These are phyloP conservation scores for Erysimum cheiranthoides DNA, from an alignment of 345 rosid species.

Conservation along the genomic window DNA sequence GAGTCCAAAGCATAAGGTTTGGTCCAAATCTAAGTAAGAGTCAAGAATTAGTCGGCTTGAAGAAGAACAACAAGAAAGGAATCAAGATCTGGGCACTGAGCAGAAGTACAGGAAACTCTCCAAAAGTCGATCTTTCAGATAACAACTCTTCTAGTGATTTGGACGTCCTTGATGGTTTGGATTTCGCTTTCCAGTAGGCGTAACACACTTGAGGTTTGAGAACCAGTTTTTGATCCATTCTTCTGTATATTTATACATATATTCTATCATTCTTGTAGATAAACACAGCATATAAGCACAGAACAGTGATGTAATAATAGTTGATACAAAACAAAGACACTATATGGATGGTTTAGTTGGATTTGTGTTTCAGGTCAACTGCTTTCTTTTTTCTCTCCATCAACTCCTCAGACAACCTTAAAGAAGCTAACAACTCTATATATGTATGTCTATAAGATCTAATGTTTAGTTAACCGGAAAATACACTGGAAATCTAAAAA, in stretches of 20 bases:
- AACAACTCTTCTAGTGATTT: constrained; percentile 42
- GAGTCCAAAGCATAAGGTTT: constrained; percentile 49
- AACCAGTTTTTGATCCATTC: constrained; percentile 30
- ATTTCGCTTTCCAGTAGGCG: constrained; percentile 33
- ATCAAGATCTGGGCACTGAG: constrained; percentile 53
- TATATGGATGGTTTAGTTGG: constrained; percentile 41
- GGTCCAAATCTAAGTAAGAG: constrained; percentile 79
- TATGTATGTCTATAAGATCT: constrained; percentile 27
- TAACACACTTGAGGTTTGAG: background rate
- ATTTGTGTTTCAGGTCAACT: constrained; percentile 44
- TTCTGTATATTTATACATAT: constrained; percentile 30
- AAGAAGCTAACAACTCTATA: constrained; percentile 30
- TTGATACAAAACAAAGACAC: constrained; percentile 34
- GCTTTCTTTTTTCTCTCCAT: constrained; percentile 24
- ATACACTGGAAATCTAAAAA: background rate
- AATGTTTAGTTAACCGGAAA: constrained; percentile 17
- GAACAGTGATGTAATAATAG: constrained; percentile 30
- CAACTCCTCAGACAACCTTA: constrained; percentile 46
- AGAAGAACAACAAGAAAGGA: constrained; percentile 47
- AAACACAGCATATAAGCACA: constrained; percentile 26
- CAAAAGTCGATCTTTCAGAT: constrained; percentile 42
- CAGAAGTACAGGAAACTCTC: constrained; percentile 78
- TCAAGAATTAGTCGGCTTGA: constrained; percentile 58
- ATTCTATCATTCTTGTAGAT: constrained; percentile 35
- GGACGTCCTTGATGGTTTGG: constrained; percentile 66